Percentiles rank a stretch among this genome's conserved stretches.
Evolutionary conservation across 495 filamentous ascomycete genomes (phyloP).

Genomic region (Talaromyces thailandensis): DNA sequence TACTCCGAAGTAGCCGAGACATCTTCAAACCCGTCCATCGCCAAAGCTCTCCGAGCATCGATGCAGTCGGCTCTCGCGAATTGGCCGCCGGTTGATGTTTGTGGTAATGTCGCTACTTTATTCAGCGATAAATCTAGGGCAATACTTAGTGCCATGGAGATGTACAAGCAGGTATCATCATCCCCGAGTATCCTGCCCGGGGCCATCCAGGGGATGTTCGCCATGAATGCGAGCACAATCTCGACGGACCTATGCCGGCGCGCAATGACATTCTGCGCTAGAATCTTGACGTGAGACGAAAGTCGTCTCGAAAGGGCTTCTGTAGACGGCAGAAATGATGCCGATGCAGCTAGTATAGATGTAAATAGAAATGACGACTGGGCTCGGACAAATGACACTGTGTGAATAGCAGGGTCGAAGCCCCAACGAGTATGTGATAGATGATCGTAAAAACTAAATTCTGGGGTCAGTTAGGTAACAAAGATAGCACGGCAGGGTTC

Average conservation of each 20-base stretch:
- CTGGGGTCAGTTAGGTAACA: slow-evolving; percentile 3
- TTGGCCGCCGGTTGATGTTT: slow-evolving; percentile 37
- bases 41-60: slow-evolving; percentile 51
- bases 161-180: slow-evolving; percentile 64
- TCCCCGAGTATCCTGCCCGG: slow-evolving; percentile 58
- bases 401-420: slow-evolving; percentile 57
- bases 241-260: slow-evolving; percentile 58
- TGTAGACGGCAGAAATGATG: slow-evolving; percentile 54
- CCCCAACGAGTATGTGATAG: slow-evolving; percentile 70
- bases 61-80: slow-evolving; percentile 57
- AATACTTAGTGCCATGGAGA: slow-evolving; percentile 59
- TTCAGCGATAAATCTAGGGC: slow-evolving; percentile 60
- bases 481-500: slow-evolving; percentile 9
- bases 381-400: slow-evolving; percentile 50
- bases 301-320: slow-evolving; percentile 54
- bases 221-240: slow-evolving; percentile 66
- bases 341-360: slow-evolving; percentile 55
- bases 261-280: slow-evolving; percentile 50
- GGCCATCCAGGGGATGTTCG: slow-evolving; percentile 71
- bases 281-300: slow-evolving; percentile 51
- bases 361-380: slow-evolving; percentile 65
- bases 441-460: slow-evolving; percentile 53
- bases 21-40: slow-evolving; percentile 58
- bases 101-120: slow-evolving; percentile 53
- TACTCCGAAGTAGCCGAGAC: slow-evolving; percentile 50